Evolutionary conservation across 2,329 filamentous ascomycete species (phyloP).

Genomic region (Calonectria henricotiae): DNA sequence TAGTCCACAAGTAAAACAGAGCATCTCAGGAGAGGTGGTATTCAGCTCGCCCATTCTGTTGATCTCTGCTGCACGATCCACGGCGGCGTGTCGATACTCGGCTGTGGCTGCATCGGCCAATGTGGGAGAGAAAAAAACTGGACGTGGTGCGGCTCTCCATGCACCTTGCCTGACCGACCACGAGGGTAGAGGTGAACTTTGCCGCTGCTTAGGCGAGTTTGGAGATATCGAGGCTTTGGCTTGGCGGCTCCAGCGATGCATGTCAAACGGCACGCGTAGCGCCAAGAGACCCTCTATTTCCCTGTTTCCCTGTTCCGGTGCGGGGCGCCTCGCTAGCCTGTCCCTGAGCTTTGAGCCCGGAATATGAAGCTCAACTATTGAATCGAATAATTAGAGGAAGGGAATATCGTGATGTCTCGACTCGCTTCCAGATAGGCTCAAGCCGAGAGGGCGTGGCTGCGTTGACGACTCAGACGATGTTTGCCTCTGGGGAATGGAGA

Average conservation of each 20-base stretch:
- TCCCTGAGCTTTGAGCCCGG: constrained; percentile 48
- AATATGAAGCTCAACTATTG: constrained; percentile 40
- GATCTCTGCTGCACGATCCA: constrained; percentile 29
- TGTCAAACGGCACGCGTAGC: constrained; percentile 38
- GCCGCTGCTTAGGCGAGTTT: constrained; percentile 21
- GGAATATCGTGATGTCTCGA: constrained; percentile 10
- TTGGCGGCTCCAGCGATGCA: constrained; percentile 40
- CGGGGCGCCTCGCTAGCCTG: constrained; percentile 42
- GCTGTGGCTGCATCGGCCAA: constrained; percentile 27
- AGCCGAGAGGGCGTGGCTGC: background rate
- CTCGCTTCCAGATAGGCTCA: constrained; percentile 11
- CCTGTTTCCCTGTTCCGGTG: constrained; percentile 22
- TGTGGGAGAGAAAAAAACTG: background rate
- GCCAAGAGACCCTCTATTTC: constrained; percentile 29
- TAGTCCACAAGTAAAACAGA: constrained; percentile 28
- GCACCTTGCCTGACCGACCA: constrained; percentile 10
- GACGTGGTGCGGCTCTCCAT: constrained; percentile 27
- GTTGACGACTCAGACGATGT: background rate
- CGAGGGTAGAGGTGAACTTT: constrained; percentile 17
- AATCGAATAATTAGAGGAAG: constrained; percentile 30
- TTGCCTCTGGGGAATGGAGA: background rate
- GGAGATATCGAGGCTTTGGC: constrained; percentile 30
- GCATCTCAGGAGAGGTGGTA: constrained; percentile 18
- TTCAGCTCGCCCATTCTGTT: constrained; percentile 16
- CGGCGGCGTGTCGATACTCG: constrained; percentile 22